Percentiles rank a stretch among this genome's conserved stretches.
These are phyloP conservation scores for Acer saccharum DNA, from an alignment of 345 rosid species.

Conservation along the genomic window DNA sequence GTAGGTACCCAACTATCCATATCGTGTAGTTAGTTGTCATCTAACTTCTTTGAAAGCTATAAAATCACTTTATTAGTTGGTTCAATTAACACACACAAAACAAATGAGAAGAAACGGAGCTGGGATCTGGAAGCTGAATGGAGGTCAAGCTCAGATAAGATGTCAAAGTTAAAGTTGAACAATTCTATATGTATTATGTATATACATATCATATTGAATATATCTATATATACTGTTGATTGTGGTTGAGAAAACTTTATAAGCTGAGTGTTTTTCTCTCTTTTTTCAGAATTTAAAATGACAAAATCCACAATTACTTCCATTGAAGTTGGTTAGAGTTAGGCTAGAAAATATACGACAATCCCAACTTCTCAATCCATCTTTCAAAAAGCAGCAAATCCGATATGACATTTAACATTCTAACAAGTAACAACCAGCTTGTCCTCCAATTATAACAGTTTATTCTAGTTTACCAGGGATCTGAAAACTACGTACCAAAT, in stretches of 20 bases:
- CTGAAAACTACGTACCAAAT: background rate
- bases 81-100: too few species aligned
- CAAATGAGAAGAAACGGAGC: too few species aligned
- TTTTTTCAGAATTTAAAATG: background rate
- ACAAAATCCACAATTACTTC: background rate
- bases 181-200: background rate
- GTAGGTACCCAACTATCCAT: too few species aligned
- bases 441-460: background rate
- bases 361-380: background rate
- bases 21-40: too few species aligned
- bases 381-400: background rate
- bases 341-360: constrained; percentile 14
- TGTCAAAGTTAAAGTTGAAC: background rate
- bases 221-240: background rate
- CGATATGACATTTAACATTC: background rate
- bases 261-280: background rate
- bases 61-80: too few species aligned
- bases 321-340: constrained; percentile 9
- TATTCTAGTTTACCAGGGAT: background rate
- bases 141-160: too few species aligned
- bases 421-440: background rate
- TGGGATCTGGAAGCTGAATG: too few species aligned
- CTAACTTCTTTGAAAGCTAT: too few species aligned
- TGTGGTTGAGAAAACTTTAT: background rate
- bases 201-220: background rate